A percentile compares a stretch with the other conserved stretches of the same genome.
Conservation (phyloP, 306 rosid species). For the Carpinus fangiana region DNA sequence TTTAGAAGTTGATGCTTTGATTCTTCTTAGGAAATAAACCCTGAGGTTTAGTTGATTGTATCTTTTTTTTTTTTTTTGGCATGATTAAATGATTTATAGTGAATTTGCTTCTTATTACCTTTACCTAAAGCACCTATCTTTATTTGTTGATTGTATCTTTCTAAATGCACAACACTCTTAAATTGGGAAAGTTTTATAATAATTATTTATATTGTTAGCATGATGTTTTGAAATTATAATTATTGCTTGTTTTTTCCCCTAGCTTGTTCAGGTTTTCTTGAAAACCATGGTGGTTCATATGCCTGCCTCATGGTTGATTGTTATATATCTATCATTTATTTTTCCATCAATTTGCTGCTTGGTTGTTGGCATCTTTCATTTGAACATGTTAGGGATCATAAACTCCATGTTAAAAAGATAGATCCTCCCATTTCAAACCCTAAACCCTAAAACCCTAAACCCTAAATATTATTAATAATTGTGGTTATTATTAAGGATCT, state of each 20-base stretch:
- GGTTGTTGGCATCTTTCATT: neutral
- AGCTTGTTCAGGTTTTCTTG: neutral
- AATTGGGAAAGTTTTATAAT: neutral
- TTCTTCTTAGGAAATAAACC: no score
- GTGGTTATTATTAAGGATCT: no score
- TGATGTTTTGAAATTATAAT: neutral
- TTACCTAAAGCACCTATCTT: neutral
- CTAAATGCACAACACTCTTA: neutral
- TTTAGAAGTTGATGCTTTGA: no score
- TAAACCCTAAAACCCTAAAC: no score
- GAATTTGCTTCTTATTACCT: neutral
- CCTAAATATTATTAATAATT: no score
- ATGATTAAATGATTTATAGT: neutral
- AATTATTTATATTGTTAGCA: neutral
- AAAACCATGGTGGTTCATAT: neutral
- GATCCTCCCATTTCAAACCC: slow-evolving; percentile 23
- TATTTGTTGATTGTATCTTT: slow-evolving; percentile 3
- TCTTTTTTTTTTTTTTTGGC: neutral
- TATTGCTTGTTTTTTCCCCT: neutral
- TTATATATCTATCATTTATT: neutral
- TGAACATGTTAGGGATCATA: slow-evolving; percentile 2
- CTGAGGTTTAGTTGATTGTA: no score
- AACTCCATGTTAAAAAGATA: neutral
- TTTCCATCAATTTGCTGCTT: neutral
- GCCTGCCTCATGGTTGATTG: neutral